These are phyloP conservation scores for Candida andamanensis DNA, from an alignment of 805 yeast species.

Conservation along the genomic window DNA sequence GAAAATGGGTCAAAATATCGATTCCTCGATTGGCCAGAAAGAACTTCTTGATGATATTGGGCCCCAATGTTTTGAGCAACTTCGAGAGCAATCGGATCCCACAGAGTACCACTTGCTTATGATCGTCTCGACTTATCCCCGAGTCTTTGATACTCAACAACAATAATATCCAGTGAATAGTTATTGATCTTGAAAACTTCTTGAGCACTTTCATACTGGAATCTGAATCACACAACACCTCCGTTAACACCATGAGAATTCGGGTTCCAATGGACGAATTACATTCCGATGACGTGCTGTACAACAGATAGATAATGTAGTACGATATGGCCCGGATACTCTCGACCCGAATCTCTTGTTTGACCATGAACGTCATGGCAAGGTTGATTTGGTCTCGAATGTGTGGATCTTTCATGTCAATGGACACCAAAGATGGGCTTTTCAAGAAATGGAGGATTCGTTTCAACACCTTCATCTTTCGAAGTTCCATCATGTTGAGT, in stretches of 20 bases:
- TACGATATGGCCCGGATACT: conserved; percentile 45
- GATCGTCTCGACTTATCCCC: conserved; percentile 1
- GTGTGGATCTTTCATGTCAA: conserved; percentile 4
- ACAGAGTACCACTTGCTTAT: conserved; percentile 29
- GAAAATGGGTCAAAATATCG: conserved; percentile 39
- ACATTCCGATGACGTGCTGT: conserved; percentile 30
- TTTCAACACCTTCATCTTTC: conserved; percentile 45
- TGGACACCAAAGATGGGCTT: conserved; percentile 14
- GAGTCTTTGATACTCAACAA: conserved; percentile 36
- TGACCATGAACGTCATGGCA: conserved; percentile 14
- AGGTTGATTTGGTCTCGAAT: not conserved
- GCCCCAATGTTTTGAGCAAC: conserved; percentile 43
- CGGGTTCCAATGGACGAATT: conserved; percentile 31
- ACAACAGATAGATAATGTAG: conserved; percentile 47
- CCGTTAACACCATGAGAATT: conserved; percentile 28
- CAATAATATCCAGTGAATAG: conserved; percentile 62
- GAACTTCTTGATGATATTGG: conserved; percentile 45
- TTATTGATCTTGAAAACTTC: conserved; percentile 47
- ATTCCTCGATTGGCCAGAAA: conserved; percentile 46
- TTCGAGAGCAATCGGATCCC: conserved; percentile 46
- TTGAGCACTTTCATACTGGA: conserved; percentile 34
- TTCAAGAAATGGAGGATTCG: conserved; percentile 49
- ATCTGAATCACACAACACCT: conserved; percentile 36
- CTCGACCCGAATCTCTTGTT: conserved; percentile 47
- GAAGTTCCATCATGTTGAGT: conserved; percentile 50